Base-by-base conservation (phyloP, 805 yeast genomes). In the Schwanniomyces yamadae region DNA sequence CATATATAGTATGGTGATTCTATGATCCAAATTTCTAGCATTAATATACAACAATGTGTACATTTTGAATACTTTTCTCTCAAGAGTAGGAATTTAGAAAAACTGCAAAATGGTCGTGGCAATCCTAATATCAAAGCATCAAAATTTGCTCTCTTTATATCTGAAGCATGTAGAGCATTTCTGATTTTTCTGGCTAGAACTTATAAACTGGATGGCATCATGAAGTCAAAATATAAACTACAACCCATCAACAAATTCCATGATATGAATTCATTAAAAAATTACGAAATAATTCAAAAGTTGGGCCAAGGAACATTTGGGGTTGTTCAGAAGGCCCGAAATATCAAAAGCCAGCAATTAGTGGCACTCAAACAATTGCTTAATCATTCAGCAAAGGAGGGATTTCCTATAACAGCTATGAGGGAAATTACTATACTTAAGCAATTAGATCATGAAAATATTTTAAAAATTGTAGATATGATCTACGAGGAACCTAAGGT, bases 381-480 rank as follows among this genome's bases (percentile, higher is more conserved):
- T n/a, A 73, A 85, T 43, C 89, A 81, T 52, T 78, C 82, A 34
- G 83, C 80, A 28, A 81, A 80, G 46, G 90, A 84, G 49, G 84
- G 86, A 23, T 89, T 91, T 54, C 98, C 99, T 1, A 81, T 93
- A 18, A 93, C 99, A 0, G 96, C 98, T 2, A 77, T 90, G 60
- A 74, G 99, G 43, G 99, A 93, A 54, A 89, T 91, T 40, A 76
- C 82, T 12, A 86, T 89, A 15, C 68, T 93, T 59, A 87, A 86
- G 59, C 69, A 71, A 32, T 65, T 93, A 33, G 57, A 71, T 35
- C 87, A 91, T 55, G 61, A 66, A 18, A 87, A 93, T 56, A 75
- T 91, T 12, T 69, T 93, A 16, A 87, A 82, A 42, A 69, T 93
- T 27, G 54, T 84, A 8, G 97, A 89, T 45, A 82, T 91, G 81